Evolutionary conservation across 2,329 filamentous ascomycete genomes (phyloP).

Genomic region (Chaetomiaceae sp.): DNA sequence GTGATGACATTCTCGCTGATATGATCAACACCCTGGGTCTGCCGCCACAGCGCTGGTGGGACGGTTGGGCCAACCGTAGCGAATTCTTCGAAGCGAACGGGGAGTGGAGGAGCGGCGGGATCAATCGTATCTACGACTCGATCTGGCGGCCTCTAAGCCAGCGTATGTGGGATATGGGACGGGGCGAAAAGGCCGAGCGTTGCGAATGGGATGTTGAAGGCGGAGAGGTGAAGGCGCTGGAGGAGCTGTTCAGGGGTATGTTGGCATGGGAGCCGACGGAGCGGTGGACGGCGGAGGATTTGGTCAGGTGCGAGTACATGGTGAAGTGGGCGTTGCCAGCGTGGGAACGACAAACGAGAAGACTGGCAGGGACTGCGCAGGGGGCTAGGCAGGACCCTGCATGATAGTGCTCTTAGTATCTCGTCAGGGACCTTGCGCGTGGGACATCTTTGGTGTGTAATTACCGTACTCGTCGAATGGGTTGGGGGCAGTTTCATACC

Average conservation of each 20-base stretch:
- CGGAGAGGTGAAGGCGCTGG: conserved; percentile 15
- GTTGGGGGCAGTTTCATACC: no score
- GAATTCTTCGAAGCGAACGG: conserved; percentile 3
- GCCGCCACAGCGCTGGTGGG: conserved; percentile 22
- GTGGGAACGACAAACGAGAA: conserved; percentile 13
- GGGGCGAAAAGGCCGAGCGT: background rate
- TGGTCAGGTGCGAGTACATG: conserved; percentile 11
- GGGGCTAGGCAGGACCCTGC: no score
- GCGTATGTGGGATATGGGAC: conserved; percentile 14
- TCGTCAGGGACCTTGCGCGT: no score
- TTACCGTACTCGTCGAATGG: no score
- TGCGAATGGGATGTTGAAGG: conserved; percentile 8
- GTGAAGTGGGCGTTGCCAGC: conserved; percentile 13
- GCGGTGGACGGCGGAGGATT: conserved; percentile 15
- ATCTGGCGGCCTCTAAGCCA: background rate
- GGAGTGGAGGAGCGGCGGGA: background rate
- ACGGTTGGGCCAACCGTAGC: conserved; percentile 15
- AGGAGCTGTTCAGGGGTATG: conserved; percentile 17
- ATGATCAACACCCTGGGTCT: conserved; percentile 20
- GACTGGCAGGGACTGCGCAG: no score
- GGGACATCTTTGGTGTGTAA: no score
- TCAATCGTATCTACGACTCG: background rate
- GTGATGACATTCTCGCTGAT: conserved; percentile 21
- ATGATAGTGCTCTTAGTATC: no score
- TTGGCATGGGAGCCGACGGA: conserved; percentile 17